Conservation (phyloP, 1,139 yeast species). For the Suhomyces ambrosiae region DNA sequence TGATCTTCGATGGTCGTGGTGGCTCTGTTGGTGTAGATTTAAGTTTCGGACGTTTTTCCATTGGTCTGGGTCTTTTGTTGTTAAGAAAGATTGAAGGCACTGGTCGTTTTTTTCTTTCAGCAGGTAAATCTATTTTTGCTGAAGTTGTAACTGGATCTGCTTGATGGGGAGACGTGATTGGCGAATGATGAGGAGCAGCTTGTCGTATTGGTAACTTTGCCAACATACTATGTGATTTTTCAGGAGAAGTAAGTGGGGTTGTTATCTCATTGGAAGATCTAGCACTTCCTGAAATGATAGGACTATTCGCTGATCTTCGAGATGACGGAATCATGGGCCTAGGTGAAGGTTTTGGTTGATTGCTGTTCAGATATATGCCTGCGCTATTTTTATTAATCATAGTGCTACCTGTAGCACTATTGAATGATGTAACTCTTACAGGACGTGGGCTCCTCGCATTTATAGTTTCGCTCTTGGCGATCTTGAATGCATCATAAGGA, state of each 20-base stretch:
- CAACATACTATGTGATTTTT: neutral
- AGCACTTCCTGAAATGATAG: neutral
- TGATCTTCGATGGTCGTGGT: conserved; percentile 17
- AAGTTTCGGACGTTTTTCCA: conserved; percentile 8
- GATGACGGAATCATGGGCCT: neutral
- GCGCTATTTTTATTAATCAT: neutral
- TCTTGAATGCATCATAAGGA: conserved; percentile 29
- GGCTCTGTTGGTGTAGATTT: conserved; percentile 10
- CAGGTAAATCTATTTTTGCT: too few species aligned
- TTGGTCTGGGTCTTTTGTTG: conserved; percentile 18
- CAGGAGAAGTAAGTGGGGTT: neutral
- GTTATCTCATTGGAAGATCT: neutral
- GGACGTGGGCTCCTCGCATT: conserved; percentile 8
- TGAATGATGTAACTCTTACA: conserved; percentile 1
- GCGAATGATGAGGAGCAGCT: neutral
- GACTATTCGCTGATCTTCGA: neutral
- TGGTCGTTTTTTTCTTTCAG: conserved; percentile 6
- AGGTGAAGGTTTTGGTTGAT: neutral
- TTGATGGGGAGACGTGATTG: neutral
- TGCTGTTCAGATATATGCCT: neutral
- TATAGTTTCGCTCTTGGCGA: conserved; percentile 5
- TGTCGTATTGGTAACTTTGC: too few species aligned
- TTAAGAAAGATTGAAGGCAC: conserved; percentile 28
- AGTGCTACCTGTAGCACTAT: neutral
- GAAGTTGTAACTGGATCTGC: neutral